Conservation (phyloP, 179 eudicot species). For the Patellifolia procumbens region DNA sequence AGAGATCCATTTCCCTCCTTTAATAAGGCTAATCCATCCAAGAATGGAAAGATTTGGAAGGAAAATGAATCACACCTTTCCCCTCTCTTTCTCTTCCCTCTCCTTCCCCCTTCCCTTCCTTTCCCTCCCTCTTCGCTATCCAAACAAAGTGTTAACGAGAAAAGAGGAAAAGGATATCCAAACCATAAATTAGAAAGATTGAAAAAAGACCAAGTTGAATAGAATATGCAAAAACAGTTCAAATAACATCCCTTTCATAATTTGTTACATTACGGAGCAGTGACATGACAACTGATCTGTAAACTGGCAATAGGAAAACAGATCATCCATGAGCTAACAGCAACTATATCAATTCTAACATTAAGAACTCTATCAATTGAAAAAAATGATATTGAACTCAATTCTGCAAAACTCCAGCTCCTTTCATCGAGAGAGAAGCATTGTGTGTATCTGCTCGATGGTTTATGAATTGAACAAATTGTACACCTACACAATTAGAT, state of each 20-base stretch:
- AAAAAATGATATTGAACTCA: not conserved
- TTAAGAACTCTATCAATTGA: too few relatives aligned
- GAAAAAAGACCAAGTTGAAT: too few relatives aligned
- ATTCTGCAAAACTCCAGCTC: conserved; percentile 13
- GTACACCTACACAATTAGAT: conserved; percentile 25
- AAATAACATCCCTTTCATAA: not conserved
- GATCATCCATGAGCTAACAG: not conserved
- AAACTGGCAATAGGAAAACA: not conserved
- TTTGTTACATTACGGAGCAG: conserved; percentile 2
- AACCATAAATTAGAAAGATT: too few relatives aligned
- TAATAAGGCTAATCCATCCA: too few relatives aligned
- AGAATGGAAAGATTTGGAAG: too few relatives aligned
- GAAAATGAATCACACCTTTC: too few relatives aligned
- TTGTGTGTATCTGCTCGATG: not conserved
- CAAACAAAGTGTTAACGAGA: too few relatives aligned
- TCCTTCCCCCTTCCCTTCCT: too few relatives aligned
- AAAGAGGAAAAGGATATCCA: too few relatives aligned
- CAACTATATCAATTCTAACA: conserved; percentile 13
- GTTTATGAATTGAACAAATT: conserved; percentile 30
- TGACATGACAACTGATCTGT: not conserved
- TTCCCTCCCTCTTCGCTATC: too few relatives aligned
- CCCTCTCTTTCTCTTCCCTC: too few relatives aligned
- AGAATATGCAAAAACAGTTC: not conserved
- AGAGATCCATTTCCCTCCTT: too few relatives aligned
- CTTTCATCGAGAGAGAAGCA: conserved; percentile 1